Evolutionary conservation across 2,329 filamentous ascomycete genomes (phyloP).

Genomic region (Xylariaceae sp.): DNA sequence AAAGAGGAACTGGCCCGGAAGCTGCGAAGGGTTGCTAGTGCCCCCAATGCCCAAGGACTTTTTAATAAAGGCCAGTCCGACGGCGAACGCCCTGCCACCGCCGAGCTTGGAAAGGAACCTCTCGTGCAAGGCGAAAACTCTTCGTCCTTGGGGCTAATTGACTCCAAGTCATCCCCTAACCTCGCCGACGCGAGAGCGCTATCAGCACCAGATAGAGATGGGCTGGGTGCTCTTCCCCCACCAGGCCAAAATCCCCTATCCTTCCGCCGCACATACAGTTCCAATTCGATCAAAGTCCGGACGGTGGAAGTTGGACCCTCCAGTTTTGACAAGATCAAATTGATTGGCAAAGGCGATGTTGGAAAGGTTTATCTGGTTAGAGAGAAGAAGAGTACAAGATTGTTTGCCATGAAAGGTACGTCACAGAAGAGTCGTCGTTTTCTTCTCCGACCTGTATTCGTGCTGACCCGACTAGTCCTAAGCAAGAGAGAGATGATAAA

Average conservation of each 20-base stretch:
- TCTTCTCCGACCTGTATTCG: neutral
- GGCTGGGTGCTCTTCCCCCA: slow-evolving; percentile 61
- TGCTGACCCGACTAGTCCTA: slow-evolving; percentile 64
- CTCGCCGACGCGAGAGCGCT: slow-evolving; percentile 38
- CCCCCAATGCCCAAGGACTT: slow-evolving; percentile 92
- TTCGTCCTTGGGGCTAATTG: slow-evolving; percentile 45
- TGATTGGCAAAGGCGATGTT: slow-evolving; percentile 98
- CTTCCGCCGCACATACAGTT: slow-evolving; percentile 95
- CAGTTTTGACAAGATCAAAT: slow-evolving; percentile 99
- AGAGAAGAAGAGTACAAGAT: slow-evolving; percentile 92
- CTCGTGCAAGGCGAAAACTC: slow-evolving; percentile 57
- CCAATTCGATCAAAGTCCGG: slow-evolving; percentile 97
- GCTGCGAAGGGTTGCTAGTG: slow-evolving; percentile 88
- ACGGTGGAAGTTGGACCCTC: slow-evolving; percentile 93
- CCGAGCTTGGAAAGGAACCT: slow-evolving; percentile 82
- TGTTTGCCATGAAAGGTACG: slow-evolving; percentile 98
- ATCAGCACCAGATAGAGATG: slow-evolving; percentile 45
- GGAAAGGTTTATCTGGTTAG: slow-evolving; percentile 97
- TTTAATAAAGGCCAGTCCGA: slow-evolving; percentile 60
- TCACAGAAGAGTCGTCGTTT: neutral
- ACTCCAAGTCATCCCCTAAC: slow-evolving; percentile 39
- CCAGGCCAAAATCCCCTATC: slow-evolving; percentile 68
- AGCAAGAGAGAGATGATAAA: slow-evolving; percentile 99
- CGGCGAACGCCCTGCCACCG: slow-evolving; percentile 73
- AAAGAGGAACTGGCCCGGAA: slow-evolving; percentile 95